These are phyloP conservation scores for Psilocybe subaeruginosa DNA, from an alignment of 768 basidiomycete species.

Conservation along the genomic window DNA sequence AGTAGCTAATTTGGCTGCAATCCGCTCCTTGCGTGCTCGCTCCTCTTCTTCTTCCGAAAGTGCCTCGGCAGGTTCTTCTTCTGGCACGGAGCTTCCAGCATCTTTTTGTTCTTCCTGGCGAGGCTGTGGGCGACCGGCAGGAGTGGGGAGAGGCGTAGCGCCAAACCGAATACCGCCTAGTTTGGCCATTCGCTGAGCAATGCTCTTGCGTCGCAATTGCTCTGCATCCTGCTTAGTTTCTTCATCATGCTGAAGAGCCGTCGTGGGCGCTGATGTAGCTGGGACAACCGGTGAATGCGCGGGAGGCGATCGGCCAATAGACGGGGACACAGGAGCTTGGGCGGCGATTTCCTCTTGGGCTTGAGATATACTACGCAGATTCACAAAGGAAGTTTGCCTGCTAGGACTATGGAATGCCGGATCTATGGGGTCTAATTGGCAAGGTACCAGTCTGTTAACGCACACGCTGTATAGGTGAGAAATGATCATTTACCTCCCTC, in stretches of 20 bases:
- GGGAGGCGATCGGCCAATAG: constrained; percentile 2
- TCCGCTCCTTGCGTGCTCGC: constrained; percentile 54
- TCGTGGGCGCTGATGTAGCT: constrained; percentile 9
- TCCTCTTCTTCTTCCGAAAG: constrained; percentile 66
- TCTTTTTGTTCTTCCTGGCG: constrained; percentile 25
- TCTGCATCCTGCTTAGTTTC: constrained; percentile 48
- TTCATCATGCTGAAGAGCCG: constrained; percentile 16
- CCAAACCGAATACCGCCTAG: constrained; percentile 87
- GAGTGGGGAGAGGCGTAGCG: constrained; percentile 52
- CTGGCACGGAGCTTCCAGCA: constrained; percentile 20
- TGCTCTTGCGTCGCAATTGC: constrained; percentile 62
- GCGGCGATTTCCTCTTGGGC: constrained; percentile 10
- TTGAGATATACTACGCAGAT: constrained; percentile 22
- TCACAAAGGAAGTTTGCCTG: constrained; percentile 37
- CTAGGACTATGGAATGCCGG: constrained; percentile 61
- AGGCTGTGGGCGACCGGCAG: constrained; percentile 38
- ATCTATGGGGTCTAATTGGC: constrained; percentile 64
- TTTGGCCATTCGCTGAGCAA: constrained; percentile 95
- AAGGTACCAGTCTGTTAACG: constrained; percentile 6
- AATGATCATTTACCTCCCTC: constrained; percentile 55
- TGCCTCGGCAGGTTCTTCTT: constrained; percentile 26
- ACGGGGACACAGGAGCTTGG: constrained; percentile 2
- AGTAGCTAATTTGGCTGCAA: constrained; percentile 52
- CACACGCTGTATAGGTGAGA: background rate
- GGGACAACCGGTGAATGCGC: constrained; percentile 2